Conservation (phyloP, 176 grass and related monocot species). For the Carex pumila region DNA sequence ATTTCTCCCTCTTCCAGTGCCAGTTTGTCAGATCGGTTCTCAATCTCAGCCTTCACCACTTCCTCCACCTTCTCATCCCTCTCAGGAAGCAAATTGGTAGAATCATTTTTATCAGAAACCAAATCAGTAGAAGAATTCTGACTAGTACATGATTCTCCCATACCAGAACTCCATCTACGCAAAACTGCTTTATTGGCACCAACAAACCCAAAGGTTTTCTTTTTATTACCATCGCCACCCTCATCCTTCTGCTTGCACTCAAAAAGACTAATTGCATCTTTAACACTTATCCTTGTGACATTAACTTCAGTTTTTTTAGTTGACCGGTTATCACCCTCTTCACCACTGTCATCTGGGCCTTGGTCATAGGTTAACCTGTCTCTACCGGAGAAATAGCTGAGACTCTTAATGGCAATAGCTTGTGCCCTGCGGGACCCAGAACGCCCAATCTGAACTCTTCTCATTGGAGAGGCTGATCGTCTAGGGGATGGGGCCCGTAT, state of each 20-base stretch:
- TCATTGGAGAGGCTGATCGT: constrained; percentile 93
- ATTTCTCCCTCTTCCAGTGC: constrained; percentile 26
- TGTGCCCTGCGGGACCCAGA: constrained; percentile 88
- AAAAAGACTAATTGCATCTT: constrained; percentile 95
- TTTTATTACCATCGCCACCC: constrained; percentile 58
- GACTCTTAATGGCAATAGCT: constrained; percentile 90
- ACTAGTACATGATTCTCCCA: constrained; percentile 61
- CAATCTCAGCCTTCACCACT: constrained; percentile 28
- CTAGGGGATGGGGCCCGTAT: constrained; percentile 88
- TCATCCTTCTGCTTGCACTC: constrained; percentile 89
- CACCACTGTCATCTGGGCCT: constrained; percentile 56
- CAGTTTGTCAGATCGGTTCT: constrained; percentile 7
- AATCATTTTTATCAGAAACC: constrained; percentile 41
- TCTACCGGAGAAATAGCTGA: constrained; percentile 74
- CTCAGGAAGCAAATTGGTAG: constrained; percentile 23
- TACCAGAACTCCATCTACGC: constrained; percentile 92
- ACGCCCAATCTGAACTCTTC: constrained; percentile 93
- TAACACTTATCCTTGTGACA: constrained; percentile 83
- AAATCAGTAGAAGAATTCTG: constrained; percentile 52
- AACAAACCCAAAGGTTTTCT: constrained; percentile 51
- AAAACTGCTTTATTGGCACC: constrained; percentile 65
- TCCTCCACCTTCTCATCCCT: constrained; percentile 34
- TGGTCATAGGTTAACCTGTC: constrained; percentile 64
- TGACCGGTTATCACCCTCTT: constrained; percentile 56
- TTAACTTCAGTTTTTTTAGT: constrained; percentile 71